Percentiles rank a stretch among this genome's conserved stretches.
Evolutionary conservation across 1,139 yeast species (phyloP).

Genomic region (Candida mesenterica): DNA sequence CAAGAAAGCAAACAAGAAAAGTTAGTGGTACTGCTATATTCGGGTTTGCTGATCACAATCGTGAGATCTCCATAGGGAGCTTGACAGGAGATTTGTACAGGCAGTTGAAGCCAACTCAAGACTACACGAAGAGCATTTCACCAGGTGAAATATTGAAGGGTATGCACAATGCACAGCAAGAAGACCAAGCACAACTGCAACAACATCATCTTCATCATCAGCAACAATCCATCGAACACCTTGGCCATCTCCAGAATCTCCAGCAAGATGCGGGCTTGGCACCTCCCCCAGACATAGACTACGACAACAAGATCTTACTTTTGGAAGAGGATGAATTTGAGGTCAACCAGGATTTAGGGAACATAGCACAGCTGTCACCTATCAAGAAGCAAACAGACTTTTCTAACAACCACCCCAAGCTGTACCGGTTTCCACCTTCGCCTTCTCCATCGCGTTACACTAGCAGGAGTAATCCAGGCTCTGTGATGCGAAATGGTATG

Average conservation of each 20-base stretch:
- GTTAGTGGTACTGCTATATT: constrained; percentile 64
- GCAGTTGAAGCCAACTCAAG: constrained; percentile 1
- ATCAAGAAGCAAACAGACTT: constrained; percentile 7
- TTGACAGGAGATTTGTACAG: constrained; percentile 1
- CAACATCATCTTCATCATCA: neutral
- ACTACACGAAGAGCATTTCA: constrained; percentile 29
- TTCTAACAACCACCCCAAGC: constrained; percentile 36
- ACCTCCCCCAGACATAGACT: neutral
- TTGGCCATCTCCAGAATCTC: neutral
- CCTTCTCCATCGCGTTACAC: constrained; percentile 22
- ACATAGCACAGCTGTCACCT: constrained; percentile 12
- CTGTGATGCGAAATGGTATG: constrained; percentile 7
- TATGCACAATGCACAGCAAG: constrained; percentile 10
- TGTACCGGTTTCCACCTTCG: constrained; percentile 52
- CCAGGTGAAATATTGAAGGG: constrained; percentile 36
- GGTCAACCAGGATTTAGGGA: constrained; percentile 12
- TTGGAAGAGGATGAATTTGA: constrained; percentile 32
- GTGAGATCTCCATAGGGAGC: constrained; percentile 43
- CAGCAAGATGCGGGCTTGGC: neutral
- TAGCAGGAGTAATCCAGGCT: constrained; percentile 10
- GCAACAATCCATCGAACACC: constrained; percentile 1
- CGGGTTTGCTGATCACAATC: constrained; percentile 56
- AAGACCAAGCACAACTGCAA: neutral
- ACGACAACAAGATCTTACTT: constrained; percentile 15
- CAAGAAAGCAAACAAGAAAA: constrained; percentile 33